Conservation (phyloP, 768 basidiomycete genomes). For the Auriscalpium orientale region DNA sequence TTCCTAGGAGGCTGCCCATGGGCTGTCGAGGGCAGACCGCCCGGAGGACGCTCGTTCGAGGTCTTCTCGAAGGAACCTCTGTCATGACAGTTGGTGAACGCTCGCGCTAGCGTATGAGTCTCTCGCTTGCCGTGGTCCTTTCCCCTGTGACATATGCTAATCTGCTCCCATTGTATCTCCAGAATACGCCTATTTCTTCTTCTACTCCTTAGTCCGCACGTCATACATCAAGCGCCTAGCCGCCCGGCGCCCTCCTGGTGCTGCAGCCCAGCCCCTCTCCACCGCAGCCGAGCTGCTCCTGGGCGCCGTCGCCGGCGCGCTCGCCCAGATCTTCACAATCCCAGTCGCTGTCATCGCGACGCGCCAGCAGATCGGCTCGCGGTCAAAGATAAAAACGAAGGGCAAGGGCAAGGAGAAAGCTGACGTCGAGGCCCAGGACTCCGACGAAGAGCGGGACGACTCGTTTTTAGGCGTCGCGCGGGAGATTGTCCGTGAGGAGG, state of each 20-base stretch:
- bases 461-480: conserved; percentile 74
- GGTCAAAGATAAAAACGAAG: conserved; percentile 1
- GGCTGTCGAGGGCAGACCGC: no score
- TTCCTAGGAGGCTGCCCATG: no score
- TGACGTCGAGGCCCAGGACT: background rate
- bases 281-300: conserved; percentile 78
- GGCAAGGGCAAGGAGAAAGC: background rate
- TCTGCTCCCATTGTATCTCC: background rate
- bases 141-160: background rate
- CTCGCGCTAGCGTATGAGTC: no score
- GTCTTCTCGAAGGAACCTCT: no score
- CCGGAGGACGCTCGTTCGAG: no score
- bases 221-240: conserved; percentile 71
- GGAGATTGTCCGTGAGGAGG: conserved; percentile 87
- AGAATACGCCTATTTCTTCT: conserved; percentile 99
- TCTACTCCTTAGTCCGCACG: conserved; percentile 86
- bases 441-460: conserved; percentile 36
- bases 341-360: conserved; percentile 97
- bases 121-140: no score
- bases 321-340: conserved; percentile 97
- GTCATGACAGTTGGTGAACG: no score
- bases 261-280: conserved; percentile 55
- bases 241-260: conserved; percentile 49
- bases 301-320: conserved; percentile 86
- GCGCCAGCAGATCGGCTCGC: conserved; percentile 81